Conservation (phyloP, 2,329 filamentous ascomycete genomes). For the Diaporthe vexans region DNA sequence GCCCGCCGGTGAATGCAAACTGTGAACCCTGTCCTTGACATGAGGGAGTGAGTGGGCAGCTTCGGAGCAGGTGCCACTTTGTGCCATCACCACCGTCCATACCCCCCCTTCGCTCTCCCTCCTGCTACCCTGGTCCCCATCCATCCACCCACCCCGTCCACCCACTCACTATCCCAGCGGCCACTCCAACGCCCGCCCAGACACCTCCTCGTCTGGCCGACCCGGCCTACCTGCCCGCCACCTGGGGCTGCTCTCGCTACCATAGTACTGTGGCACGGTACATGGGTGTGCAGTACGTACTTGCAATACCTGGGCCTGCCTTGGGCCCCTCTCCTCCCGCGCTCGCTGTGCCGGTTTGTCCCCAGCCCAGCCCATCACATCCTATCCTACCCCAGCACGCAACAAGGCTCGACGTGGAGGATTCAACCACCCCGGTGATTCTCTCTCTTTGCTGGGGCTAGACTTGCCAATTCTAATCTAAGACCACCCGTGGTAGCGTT, state of each 20-base stretch:
- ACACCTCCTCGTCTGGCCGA: slow-evolving; percentile 27
- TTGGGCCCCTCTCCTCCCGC: slow-evolving; percentile 26
- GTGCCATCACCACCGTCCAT: slow-evolving; percentile 34
- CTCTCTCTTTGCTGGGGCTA: slow-evolving; percentile 32
- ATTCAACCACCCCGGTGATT: slow-evolving; percentile 31
- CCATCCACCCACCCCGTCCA: slow-evolving; percentile 26
- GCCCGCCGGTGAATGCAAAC: slow-evolving; percentile 34
- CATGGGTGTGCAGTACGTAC: slow-evolving; percentile 26
- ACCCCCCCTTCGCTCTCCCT: slow-evolving; percentile 30
- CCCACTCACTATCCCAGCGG: slow-evolving; percentile 21
- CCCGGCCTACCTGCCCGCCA: slow-evolving; percentile 31
- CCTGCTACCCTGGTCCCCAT: slow-evolving; percentile 29
- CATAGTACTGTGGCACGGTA: slow-evolving; percentile 29
- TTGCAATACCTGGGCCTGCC: slow-evolving; percentile 21
- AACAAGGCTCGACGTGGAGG: slow-evolving; percentile 35
- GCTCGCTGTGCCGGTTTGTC: slow-evolving; percentile 32
- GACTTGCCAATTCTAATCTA: slow-evolving; percentile 38
- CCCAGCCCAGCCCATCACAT: slow-evolving; percentile 30
- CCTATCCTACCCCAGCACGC: slow-evolving; percentile 32
- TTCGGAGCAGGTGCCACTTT: slow-evolving; percentile 40
- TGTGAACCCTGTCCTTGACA: slow-evolving; percentile 34
- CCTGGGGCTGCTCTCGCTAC: slow-evolving; percentile 33
- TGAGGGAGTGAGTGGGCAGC: slow-evolving; percentile 33
- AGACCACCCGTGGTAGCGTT: slow-evolving; percentile 36
- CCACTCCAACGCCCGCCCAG: slow-evolving; percentile 20